Base-by-base conservation (phyloP, 495 filamentous ascomycete genomes). In the Chaetomium tenue region DNA sequence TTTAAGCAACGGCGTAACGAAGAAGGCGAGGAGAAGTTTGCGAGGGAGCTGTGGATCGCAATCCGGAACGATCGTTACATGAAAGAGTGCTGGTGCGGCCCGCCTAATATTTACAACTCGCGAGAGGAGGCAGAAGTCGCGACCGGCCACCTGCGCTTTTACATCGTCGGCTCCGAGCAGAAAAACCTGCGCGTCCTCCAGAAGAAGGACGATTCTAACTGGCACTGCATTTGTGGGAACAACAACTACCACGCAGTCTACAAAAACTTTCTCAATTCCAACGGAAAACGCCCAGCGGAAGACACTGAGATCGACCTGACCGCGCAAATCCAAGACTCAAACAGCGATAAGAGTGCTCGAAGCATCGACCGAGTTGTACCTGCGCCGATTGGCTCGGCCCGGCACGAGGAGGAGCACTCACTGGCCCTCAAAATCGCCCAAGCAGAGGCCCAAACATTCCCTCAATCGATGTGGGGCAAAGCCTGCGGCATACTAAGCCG, bases 141-240 rank as follows among this genome's bases (percentile, higher is more conserved):
- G 12, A 20, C 11, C 3, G 73, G 73, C 1, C 71, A 72, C n/a
- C 54, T 75, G 7, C 73, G 73, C n/a, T 75, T 75, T 30, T 75
- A 69, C 58, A n/a, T 54, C 7, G 26, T 30, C 28, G 67, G 58
- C 47, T 28, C 58, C 16, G 23, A 54, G 22, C 15, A 18, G 13
- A 59, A 62, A 25, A 64, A 64, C 15, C 47, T 75, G 13, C 60
- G 68, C 5, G 71, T 74, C n/a, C 44, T 72, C 7, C 70, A 74
- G 48, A 60, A 58, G 12, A 68, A 67, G 63, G 22, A 62, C 61
- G 73, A 75, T 53, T 42, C 48, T 5, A 15, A 15, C 13, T 71
- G 66, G 68, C 66, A 72, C 56, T 75, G 73, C 64, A 30, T 25
- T n/a, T 74, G 73, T 64, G 47, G 39, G 25, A 33, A 54, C 23